A percentile compares a stretch with the other conserved stretches of the same genome.
These are phyloP conservation scores for Eucommia ulmoides DNA, from an alignment of 257 asterid species.

Conservation along the genomic window DNA sequence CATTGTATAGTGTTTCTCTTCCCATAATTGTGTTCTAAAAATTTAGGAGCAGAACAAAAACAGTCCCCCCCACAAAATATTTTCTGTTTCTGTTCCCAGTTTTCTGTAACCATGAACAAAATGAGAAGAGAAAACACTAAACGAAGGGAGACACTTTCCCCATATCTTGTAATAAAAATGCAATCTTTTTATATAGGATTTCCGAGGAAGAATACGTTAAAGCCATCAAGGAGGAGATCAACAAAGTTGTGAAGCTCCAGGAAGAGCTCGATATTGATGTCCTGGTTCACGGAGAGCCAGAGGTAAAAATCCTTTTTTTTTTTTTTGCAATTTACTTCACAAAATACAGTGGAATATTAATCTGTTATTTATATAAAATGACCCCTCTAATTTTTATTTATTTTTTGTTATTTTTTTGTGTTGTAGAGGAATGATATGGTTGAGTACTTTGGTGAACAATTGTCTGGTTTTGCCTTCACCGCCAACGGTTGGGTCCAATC, in stretches of 20 bases:
- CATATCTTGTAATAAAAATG: too few species aligned
- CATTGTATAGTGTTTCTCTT: not conserved
- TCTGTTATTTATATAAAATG: not conserved
- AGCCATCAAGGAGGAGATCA: not conserved
- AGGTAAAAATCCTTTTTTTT: not conserved
- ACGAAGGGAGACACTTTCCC: too few species aligned
- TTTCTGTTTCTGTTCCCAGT: too few species aligned
- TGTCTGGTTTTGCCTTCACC: slow-evolving; percentile 4
- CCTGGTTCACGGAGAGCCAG: slow-evolving; percentile 3
- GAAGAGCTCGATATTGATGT: slow-evolving; percentile 4
- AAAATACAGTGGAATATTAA: not conserved
- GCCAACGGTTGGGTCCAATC: slow-evolving; percentile 2
- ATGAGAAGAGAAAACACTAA: too few species aligned
- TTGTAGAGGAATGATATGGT: slow-evolving; percentile 2
- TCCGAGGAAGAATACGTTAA: slow-evolving; percentile 2
- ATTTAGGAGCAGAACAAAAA: too few species aligned
- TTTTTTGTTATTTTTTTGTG: not conserved
- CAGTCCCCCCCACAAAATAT: too few species aligned
- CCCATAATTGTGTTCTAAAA: not conserved
- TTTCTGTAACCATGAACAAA: too few species aligned
- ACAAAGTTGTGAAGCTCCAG: slow-evolving; percentile 4
- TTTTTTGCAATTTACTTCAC: not conserved
- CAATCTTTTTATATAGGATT: not conserved
- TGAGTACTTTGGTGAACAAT: slow-evolving; percentile 1
- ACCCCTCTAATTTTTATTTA: not conserved